Evolutionary conservation across 495 filamentous ascomycete species (phyloP), one percentile per base, ranked within the genome.

Genomic region (Aspergillus wentii): DNA sequence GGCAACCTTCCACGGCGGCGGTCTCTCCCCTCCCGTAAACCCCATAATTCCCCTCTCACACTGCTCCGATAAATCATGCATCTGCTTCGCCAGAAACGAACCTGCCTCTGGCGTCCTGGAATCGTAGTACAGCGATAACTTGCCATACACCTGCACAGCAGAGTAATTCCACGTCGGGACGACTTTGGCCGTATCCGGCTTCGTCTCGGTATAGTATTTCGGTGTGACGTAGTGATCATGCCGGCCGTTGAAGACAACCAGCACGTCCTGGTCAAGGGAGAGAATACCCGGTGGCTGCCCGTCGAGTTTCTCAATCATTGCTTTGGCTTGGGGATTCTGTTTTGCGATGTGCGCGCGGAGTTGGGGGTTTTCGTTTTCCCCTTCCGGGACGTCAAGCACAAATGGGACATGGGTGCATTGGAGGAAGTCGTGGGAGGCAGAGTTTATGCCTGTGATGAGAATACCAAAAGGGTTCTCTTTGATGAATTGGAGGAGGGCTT

Each of bases 121-220:
- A 41, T 76, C 63, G 38, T 50, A 64, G 45, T 59, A 71, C 15
- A 79, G 52, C 1, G 40, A 69, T 1, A 59, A 58, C 5, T 49
- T 63, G 19, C 74, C 72, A 40, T 77, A 77, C 1, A 55, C 67
- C 34, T 77, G 71, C 2, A 62, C 72, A 1, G 74, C 72, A 3
- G 69, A 49, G 43, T 77, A 78, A 48, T 77, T 71, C 75, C 75
- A 79, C 1, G 75, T 79, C 11, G 73, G 73, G 7, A 78, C 73
- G 3, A 77, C 74, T 40, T 79, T 79, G 13, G 62, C 74, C 0
- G 68, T 71, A 2, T 21, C 46, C 0, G 73, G 75, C 40, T 78
- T 80, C 3, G 76, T 80, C 38, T 72, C 65, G 13, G 52, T 59
- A 54, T 76, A 79, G 56, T 74, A 76, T 34, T 76, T 72, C 2